Evolutionary conservation across 2,329 filamentous ascomycete species (phyloP).

Genomic region (Penicillium sp.): DNA sequence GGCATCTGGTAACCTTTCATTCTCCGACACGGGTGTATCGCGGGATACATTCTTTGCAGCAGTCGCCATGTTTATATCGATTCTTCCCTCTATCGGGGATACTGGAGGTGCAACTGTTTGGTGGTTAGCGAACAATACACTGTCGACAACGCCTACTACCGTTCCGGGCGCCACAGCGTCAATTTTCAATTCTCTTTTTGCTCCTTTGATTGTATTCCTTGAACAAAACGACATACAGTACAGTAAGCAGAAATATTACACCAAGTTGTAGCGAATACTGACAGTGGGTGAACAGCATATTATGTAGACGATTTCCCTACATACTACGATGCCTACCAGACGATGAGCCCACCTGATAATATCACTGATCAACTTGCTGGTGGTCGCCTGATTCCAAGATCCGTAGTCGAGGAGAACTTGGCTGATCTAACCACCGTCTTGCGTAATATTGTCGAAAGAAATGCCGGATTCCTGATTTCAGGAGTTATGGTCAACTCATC

Average conservation of each 20-base stretch:
- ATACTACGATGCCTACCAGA: constrained; percentile 73
- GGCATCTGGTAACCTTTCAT: constrained; percentile 10
- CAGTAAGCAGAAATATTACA: background rate
- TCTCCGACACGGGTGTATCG: background rate
- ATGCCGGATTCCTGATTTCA: constrained; percentile 7
- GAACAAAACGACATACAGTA: constrained; percentile 3
- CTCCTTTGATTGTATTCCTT: background rate
- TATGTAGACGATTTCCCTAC: constrained; percentile 16
- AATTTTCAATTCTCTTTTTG: background rate
- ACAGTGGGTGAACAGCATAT: constrained; percentile 4
- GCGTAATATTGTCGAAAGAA: constrained; percentile 7
- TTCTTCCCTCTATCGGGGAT: constrained; percentile 12
- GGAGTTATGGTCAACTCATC: constrained; percentile 16
- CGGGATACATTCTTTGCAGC: constrained; percentile 7
- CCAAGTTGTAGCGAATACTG: background rate
- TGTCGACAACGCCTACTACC: background rate
- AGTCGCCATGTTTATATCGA: constrained; percentile 1
- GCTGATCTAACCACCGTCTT: background rate
- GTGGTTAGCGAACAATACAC: background rate
- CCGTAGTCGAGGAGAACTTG: constrained; percentile 7
- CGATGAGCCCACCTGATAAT: constrained; percentile 54
- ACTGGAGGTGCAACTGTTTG: constrained; percentile 13
- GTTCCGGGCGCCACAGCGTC: background rate
- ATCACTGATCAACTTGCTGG: constrained; percentile 19
- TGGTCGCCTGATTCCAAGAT: constrained; percentile 23